Percentiles rank a stretch among this genome's conserved stretches.
Conservation (phyloP, 768 basidiomycete species). For the Tephrocybe sp. region DNA sequence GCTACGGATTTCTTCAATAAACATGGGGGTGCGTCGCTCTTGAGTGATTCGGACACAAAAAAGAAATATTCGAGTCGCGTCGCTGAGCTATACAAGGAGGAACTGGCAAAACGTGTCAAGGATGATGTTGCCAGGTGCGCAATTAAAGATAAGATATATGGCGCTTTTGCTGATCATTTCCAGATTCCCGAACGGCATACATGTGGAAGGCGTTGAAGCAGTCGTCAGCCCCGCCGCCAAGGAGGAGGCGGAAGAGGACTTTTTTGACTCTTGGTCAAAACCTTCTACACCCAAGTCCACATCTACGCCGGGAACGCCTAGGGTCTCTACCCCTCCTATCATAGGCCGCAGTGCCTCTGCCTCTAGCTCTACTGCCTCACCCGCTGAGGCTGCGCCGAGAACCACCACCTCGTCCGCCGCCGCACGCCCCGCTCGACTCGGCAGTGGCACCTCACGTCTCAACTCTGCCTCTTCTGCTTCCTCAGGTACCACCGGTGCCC, state of each 20-base stretch:
- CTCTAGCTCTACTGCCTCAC: constrained; percentile 27
- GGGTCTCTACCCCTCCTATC: constrained; percentile 52
- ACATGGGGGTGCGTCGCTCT: constrained; percentile 71
- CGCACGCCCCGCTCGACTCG: constrained; percentile 43
- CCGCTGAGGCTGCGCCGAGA: constrained; percentile 43
- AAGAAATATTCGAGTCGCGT: constrained; percentile 85
- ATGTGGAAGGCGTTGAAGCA: constrained; percentile 77
- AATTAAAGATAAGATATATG: too few relatives aligned
- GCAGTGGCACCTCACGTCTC: constrained; percentile 36
- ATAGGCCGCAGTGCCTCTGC: constrained; percentile 51
- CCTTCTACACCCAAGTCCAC: constrained; percentile 54
- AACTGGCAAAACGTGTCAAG: constrained; percentile 73
- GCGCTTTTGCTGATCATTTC: background rate
- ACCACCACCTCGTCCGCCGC: constrained; percentile 66
- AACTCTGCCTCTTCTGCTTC: constrained; percentile 32
- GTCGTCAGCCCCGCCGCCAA: constrained; percentile 35
- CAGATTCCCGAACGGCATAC: constrained; percentile 76
- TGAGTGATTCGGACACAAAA: constrained; percentile 75
- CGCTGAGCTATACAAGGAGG: constrained; percentile 90
- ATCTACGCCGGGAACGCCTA: constrained; percentile 48
- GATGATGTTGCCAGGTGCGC: constrained; percentile 71
- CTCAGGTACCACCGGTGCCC: constrained; percentile 25
- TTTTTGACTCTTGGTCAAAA: constrained; percentile 97
- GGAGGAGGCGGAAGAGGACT: constrained; percentile 75
- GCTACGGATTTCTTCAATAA: constrained; percentile 88